phyloP scores from a whole-genome alignment of 345 rosid genomes.

The Eutrema japonicum region DNA sequence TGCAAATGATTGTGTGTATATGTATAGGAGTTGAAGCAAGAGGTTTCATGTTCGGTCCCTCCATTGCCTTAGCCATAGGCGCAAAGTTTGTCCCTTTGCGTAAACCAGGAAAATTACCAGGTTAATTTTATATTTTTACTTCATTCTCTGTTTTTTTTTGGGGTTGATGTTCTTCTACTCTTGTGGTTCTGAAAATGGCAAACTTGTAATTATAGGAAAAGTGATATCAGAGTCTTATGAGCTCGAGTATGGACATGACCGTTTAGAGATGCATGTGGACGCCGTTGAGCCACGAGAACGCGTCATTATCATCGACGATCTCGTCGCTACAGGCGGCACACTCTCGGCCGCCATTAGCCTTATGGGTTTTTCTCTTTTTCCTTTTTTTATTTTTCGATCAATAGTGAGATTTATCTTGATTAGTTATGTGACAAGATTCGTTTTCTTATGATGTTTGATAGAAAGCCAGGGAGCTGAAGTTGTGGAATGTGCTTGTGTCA shows the following conservation, averaged over 20 bases:
- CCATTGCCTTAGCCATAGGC: slow-evolving; percentile 86
- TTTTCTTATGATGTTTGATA: slow-evolving; percentile 28
- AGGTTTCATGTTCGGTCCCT: slow-evolving; percentile 84
- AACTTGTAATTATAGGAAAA: slow-evolving; percentile 51
- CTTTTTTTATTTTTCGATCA: background rate
- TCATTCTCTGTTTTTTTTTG: background rate
- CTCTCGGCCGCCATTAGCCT: slow-evolving; percentile 81
- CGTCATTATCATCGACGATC: slow-evolving; percentile 73
- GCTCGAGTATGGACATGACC: slow-evolving; percentile 90
- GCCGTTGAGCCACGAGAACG: slow-evolving; percentile 75
- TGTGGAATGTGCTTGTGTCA: slow-evolving; percentile 76
- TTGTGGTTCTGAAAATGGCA: slow-evolving; percentile 17
- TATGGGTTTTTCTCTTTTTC: slow-evolving; percentile 52
- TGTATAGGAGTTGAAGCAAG: slow-evolving; percentile 80
- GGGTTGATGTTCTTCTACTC: no score
- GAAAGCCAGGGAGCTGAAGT: slow-evolving; percentile 74
- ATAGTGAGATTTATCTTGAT: background rate
- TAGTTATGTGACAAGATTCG: background rate
- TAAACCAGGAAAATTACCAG: slow-evolving; percentile 82
- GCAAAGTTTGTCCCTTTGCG: slow-evolving; percentile 87
- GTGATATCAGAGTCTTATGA: slow-evolving; percentile 71
- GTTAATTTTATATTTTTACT: slow-evolving; percentile 34
- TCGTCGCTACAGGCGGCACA: slow-evolving; percentile 92
- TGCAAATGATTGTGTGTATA: slow-evolving; percentile 16
- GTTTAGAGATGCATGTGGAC: slow-evolving; percentile 80